These are phyloP conservation scores for Crithidia sp. DNA, from an alignment of 208 protist species.

Conservation along the genomic window DNA sequence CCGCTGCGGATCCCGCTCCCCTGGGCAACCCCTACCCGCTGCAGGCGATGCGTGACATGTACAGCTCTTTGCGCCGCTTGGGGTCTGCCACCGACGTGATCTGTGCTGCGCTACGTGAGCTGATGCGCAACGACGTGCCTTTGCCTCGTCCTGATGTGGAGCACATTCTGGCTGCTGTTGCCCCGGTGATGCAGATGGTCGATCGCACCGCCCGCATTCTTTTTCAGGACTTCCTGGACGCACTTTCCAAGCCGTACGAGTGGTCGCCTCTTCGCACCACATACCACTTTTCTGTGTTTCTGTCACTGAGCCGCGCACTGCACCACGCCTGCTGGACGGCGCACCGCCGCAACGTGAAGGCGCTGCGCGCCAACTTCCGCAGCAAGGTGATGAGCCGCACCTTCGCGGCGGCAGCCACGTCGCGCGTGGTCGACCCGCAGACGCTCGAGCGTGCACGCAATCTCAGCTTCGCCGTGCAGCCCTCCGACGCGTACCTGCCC, in stretches of 20 bases:
- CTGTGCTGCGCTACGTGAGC: constrained; percentile 15
- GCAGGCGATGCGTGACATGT: constrained; percentile 46
- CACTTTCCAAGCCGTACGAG: constrained; percentile 39
- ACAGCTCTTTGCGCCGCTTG: constrained; percentile 60
- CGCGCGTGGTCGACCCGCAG: constrained; percentile 7
- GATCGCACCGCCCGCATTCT: constrained; percentile 30
- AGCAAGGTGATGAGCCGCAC: constrained; percentile 37
- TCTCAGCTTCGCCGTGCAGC: constrained; percentile 3
- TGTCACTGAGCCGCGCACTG: constrained; percentile 37
- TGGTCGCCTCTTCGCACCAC: constrained; percentile 38
- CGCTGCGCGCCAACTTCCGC: constrained; percentile 37
- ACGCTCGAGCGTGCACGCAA: constrained; percentile 16
- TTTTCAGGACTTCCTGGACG: constrained; percentile 59
- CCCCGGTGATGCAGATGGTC: constrained; percentile 43
- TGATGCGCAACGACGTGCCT: constrained; percentile 2
- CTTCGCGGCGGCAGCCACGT: constrained; percentile 13
- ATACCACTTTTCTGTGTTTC: constrained; percentile 43
- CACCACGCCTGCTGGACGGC: constrained; percentile 36
- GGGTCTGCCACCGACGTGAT: constrained; percentile 59
- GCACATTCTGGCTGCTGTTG: constrained; percentile 18
- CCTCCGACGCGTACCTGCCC: not conserved
- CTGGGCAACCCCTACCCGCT: constrained; percentile 55
- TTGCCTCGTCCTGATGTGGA: not conserved
- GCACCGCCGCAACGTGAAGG: constrained; percentile 41
- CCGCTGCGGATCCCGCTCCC: constrained; percentile 45